A percentile compares a stretch with the other conserved stretches of the same genome.
Conservation (phyloP, 306 rosid species). For the Carpinus fangiana region DNA sequence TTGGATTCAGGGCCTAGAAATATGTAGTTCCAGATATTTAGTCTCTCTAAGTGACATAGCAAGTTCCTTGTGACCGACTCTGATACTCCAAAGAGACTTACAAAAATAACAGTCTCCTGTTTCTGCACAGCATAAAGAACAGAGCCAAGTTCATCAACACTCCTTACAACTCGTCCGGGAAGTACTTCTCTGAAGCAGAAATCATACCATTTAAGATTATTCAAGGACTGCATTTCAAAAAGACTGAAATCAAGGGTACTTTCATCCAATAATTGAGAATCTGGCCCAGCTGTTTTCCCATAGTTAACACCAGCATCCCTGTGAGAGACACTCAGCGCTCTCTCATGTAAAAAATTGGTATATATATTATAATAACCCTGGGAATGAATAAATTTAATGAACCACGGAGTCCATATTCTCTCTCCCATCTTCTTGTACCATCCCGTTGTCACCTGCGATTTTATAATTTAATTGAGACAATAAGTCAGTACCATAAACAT, state of each 20-base stretch:
- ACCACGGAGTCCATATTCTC: slow-evolving; percentile 99
- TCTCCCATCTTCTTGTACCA: slow-evolving; percentile 95
- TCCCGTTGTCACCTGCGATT: slow-evolving; percentile 80
- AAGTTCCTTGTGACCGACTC: slow-evolving; percentile 57
- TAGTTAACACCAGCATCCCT: slow-evolving; percentile 96
- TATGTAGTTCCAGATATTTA: slow-evolving; percentile 62
- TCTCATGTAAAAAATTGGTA: slow-evolving; percentile 68
- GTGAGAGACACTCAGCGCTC: slow-evolving; percentile 89
- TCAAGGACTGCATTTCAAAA: slow-evolving; percentile 67
- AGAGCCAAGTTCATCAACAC: slow-evolving; percentile 60
- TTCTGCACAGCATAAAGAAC: slow-evolving; percentile 54
- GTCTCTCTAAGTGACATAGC: slow-evolving; percentile 82
- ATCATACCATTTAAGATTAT: slow-evolving; percentile 79
- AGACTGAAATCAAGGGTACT: slow-evolving; percentile 58
- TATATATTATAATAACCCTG: slow-evolving; percentile 82
- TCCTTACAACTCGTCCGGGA: slow-evolving; percentile 55
- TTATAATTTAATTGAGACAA: slow-evolving; percentile 27
- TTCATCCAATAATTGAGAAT: slow-evolving; percentile 71
- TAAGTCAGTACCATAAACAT: slow-evolving; percentile 14
- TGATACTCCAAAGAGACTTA: slow-evolving; percentile 58
- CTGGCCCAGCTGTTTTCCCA: slow-evolving; percentile 96
- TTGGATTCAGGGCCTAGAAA: slow-evolving; percentile 62
- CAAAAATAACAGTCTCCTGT: slow-evolving; percentile 45
- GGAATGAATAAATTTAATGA: slow-evolving; percentile 84
- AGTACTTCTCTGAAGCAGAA: slow-evolving; percentile 86